phyloP scores from a whole-genome alignment of 805 yeast species.

The Blastobotrys terrestris region DNA sequence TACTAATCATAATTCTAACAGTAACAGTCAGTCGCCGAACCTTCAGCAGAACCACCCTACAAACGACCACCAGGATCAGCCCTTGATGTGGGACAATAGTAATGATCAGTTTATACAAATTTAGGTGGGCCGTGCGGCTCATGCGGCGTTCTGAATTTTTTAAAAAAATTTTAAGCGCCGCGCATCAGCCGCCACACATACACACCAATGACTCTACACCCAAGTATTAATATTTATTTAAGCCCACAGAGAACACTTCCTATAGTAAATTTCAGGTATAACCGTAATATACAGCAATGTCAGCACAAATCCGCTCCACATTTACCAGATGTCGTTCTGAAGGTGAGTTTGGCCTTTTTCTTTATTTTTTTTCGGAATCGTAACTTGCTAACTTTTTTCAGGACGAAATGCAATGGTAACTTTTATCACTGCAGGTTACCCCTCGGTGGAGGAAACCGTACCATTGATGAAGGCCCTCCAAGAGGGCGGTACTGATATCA shows the following conservation, averaged over 20 bases:
- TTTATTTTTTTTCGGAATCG: slow-evolving; percentile 8
- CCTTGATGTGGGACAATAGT: slow-evolving; percentile 1
- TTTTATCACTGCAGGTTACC: slow-evolving; percentile 92
- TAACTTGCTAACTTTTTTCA: slow-evolving; percentile 23
- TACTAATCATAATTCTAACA: background rate
- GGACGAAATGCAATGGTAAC: slow-evolving; percentile 83
- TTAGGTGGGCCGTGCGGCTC: background rate
- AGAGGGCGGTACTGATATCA: slow-evolving; percentile 90
- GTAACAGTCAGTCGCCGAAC: background rate
- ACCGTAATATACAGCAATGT: slow-evolving; percentile 33
- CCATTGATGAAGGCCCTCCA: slow-evolving; percentile 84
- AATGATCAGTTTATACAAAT: background rate
- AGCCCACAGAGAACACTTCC: background rate
- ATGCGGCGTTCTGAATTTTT: background rate
- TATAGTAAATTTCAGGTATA: background rate
- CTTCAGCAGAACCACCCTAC: background rate
- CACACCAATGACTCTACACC: background rate
- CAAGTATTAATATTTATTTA: background rate
- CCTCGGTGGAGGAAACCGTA: slow-evolving; percentile 79
- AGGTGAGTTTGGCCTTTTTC: slow-evolving; percentile 12
- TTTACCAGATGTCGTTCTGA: slow-evolving; percentile 55
- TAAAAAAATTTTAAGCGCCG: background rate
- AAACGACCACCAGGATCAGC: slow-evolving; percentile 7
- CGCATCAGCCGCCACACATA: too few species aligned
- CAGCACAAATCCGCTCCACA: slow-evolving; percentile 51